phyloP scores from a whole-genome alignment of 2,329 filamentous ascomycete species.

The Microthyrium microscopicum region DNA sequence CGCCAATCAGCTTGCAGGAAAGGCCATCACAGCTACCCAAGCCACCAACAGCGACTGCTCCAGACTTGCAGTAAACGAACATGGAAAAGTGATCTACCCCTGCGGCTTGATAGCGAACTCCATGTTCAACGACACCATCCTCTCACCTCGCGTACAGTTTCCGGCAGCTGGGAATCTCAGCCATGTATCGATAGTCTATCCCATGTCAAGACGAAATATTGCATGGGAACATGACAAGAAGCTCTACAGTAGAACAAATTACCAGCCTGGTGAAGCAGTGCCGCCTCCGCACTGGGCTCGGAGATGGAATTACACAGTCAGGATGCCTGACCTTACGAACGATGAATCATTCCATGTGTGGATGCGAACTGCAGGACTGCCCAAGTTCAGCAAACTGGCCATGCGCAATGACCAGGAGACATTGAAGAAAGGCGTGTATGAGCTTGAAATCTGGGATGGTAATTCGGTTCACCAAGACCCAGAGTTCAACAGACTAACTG shows the following conservation, averaged over 20 bases:
- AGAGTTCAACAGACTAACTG: conserved; percentile 12
- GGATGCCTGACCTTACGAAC: conserved; percentile 49
- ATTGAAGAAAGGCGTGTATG: conserved; percentile 58
- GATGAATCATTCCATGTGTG: conserved; percentile 89
- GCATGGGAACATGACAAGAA: conserved; percentile 74
- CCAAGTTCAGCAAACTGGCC: conserved; percentile 87
- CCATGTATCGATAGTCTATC: conserved; percentile 38
- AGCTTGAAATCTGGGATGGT: conserved; percentile 64
- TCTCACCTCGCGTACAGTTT: conserved; percentile 45
- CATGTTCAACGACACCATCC: conserved; percentile 86
- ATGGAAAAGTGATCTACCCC: conserved; percentile 68
- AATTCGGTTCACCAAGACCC: conserved; percentile 26
- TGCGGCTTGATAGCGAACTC: conserved; percentile 96
- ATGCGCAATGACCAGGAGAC: conserved; percentile 56
- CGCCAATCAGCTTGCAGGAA: conserved; percentile 64
- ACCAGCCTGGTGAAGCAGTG: conserved; percentile 47
- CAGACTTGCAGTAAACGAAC: conserved; percentile 40
- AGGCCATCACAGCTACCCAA: conserved; percentile 38
- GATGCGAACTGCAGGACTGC: conserved; percentile 94
- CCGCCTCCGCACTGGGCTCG: conserved; percentile 76
- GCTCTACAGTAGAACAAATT: conserved; percentile 56
- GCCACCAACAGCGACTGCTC: conserved; percentile 58
- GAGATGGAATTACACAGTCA: conserved; percentile 45
- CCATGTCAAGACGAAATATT: conserved; percentile 63
- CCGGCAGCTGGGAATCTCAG: conserved; percentile 21